Conservation (phyloP, 306 rosid genomes). For the Castanea mollissima region DNA sequence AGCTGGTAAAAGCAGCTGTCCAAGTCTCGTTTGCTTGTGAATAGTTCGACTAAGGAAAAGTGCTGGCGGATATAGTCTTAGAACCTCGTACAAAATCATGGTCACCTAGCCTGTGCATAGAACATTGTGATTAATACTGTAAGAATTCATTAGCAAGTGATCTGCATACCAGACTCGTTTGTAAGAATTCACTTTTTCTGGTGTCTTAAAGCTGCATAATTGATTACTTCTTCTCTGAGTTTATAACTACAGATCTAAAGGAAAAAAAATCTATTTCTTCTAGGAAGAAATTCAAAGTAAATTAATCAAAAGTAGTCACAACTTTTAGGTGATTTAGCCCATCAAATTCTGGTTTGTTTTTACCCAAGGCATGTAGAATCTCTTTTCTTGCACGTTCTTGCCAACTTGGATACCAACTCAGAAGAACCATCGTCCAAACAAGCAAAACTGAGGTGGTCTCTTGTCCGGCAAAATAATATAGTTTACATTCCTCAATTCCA, state of each 20-base stretch:
- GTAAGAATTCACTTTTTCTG: neutral
- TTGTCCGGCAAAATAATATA: conserved; percentile 50
- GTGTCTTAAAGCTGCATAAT: neutral
- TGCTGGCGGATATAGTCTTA: conserved; percentile 31
- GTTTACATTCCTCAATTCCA: conserved; percentile 40
- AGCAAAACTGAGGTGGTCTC: conserved; percentile 31
- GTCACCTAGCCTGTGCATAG: conserved; percentile 17
- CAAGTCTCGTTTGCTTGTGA: conserved; percentile 17
- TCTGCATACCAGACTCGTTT: neutral
- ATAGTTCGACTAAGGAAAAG: neutral
- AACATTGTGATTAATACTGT: neutral
- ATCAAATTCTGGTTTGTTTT: conserved; percentile 28
- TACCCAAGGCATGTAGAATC: conserved; percentile 36
- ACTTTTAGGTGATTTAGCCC: conserved; percentile 33
- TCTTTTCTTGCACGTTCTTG: conserved; percentile 52
- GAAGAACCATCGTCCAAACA: conserved; percentile 49
- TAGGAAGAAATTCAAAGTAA: neutral
- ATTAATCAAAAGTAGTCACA: conserved; percentile 23
- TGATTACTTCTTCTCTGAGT: neutral
- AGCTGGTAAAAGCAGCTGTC: conserved; percentile 14
- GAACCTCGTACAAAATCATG: conserved; percentile 34
- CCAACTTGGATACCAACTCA: conserved; percentile 40
- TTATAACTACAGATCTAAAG: neutral
- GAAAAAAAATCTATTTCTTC: neutral
- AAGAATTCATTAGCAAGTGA: neutral